These are phyloP conservation scores for Colletotrichum lentis DNA, from an alignment of 2,329 filamentous ascomycete species.

Conservation along the genomic window DNA sequence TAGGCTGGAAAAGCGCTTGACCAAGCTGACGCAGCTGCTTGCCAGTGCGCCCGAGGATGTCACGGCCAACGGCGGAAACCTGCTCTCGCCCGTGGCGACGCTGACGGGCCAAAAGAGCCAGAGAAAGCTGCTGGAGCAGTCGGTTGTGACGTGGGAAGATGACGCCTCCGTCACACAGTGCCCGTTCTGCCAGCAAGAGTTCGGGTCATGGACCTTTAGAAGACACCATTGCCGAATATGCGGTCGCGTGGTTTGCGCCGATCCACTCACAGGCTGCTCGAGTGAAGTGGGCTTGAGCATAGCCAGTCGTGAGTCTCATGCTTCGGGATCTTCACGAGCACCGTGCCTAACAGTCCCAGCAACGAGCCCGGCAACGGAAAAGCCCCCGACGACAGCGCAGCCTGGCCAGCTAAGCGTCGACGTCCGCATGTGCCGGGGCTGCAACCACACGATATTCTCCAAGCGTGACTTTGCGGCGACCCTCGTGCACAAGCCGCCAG, in stretches of 20 bases:
- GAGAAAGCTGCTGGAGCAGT: constrained; percentile 85
- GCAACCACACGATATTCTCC: constrained; percentile 68
- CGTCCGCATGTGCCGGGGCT: constrained; percentile 91
- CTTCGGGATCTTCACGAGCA: background rate
- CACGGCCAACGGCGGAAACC: constrained; percentile 58
- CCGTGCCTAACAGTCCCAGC: constrained; percentile 42
- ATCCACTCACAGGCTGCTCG: constrained; percentile 84
- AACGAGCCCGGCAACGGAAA: constrained; percentile 54
- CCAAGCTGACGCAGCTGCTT: constrained; percentile 85
- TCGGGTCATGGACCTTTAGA: constrained; percentile 90
- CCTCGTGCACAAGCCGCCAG: constrained; percentile 71
- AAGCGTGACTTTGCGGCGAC: constrained; percentile 81
- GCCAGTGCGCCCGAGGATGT: constrained; percentile 77
- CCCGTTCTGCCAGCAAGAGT: constrained; percentile 95
- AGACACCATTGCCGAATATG: constrained; percentile 95
- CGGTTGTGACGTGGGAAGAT: constrained; percentile 94
- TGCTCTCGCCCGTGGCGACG: constrained; percentile 68
- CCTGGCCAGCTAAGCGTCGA: constrained; percentile 73
- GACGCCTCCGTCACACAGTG: constrained; percentile 82
- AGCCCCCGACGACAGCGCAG: constrained; percentile 43
- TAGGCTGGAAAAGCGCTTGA: constrained; percentile 88
- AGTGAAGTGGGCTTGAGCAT: constrained; percentile 84
- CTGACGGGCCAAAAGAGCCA: constrained; percentile 75
- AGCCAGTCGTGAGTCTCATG: constrained; percentile 52
- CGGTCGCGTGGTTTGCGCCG: constrained; percentile 90